Conservation (phyloP, 495 filamentous ascomycete species). For the Xylaria longipes region DNA sequence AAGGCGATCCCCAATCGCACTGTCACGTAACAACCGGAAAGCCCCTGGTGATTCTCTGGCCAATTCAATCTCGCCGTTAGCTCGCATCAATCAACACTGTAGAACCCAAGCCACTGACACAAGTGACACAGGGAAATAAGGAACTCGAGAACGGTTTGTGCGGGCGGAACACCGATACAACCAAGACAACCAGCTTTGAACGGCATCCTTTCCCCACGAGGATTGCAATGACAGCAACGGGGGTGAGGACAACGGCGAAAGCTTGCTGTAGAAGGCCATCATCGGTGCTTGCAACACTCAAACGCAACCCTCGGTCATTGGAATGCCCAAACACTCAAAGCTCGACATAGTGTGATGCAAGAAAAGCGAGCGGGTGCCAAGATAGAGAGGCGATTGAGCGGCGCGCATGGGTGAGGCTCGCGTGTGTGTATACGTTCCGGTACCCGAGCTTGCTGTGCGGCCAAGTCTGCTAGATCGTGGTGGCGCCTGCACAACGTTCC, state of each 20-base stretch:
- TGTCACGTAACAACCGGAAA: constrained; percentile 24
- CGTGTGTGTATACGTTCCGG: constrained; percentile 30
- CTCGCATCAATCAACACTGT: constrained; percentile 24
- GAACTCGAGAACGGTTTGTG: constrained; percentile 27
- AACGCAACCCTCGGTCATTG: background rate
- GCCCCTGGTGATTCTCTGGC: constrained; percentile 25
- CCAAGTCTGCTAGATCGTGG: constrained; percentile 32
- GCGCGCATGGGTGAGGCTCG: constrained; percentile 24
- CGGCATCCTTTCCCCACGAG: background rate
- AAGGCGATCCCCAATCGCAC: constrained; percentile 28
- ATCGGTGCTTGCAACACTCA: background rate
- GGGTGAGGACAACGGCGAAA: background rate
- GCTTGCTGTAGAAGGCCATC: background rate
- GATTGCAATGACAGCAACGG: background rate
- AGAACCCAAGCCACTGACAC: constrained; percentile 25
- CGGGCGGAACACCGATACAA: constrained; percentile 26
- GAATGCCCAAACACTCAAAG: background rate
- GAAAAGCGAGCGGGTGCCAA: constrained; percentile 10
- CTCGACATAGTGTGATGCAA: background rate
- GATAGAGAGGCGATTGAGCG: constrained; percentile 10
- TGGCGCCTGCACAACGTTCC: constrained; percentile 44
- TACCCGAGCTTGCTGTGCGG: constrained; percentile 30
- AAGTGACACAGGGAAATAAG: constrained; percentile 20
- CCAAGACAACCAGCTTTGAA: constrained; percentile 18
- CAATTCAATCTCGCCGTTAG: constrained; percentile 29